phyloP scores from a whole-genome alignment of 371 early-diverging fungal genomes.

The Syncephalastrum sp. region DNA sequence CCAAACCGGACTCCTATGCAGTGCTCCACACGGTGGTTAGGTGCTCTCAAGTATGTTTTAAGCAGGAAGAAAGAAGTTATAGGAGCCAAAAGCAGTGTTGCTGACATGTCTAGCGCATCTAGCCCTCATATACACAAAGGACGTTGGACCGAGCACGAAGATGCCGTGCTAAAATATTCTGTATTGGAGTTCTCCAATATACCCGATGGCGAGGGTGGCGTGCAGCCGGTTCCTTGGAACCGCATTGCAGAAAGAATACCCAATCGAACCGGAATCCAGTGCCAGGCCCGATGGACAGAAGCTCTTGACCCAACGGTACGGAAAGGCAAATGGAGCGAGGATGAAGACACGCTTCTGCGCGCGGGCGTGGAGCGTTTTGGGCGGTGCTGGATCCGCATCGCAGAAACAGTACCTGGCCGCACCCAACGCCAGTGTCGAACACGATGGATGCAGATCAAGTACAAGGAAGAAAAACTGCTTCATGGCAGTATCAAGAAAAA shows the following conservation, averaged over 20 bases:
- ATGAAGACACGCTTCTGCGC: conserved; percentile 60
- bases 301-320: conserved; percentile 69
- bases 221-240: conserved; percentile 64
- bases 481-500: conserved; percentile 19
- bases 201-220: conserved; percentile 45
- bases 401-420: conserved; percentile 63
- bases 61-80: neutral
- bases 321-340: conserved; percentile 66
- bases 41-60: conserved; percentile 53
- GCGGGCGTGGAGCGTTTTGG: conserved; percentile 52
- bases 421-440: conserved; percentile 78
- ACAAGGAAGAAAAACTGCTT: conserved; percentile 35
- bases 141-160: conserved; percentile 70
- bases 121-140: conserved; percentile 64
- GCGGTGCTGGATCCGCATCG: conserved; percentile 74
- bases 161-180: conserved; percentile 47
- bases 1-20: conserved; percentile 68
- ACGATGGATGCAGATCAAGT: conserved; percentile 63
- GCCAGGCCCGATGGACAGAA: conserved; percentile 76
- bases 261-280: conserved; percentile 68
- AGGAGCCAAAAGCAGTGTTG: too few relatives aligned
- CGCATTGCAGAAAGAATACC: conserved; percentile 55
- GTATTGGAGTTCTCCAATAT: conserved; percentile 46
- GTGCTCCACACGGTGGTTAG: conserved; percentile 69
- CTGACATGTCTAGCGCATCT: neutral